phyloP scores from a whole-genome alignment of 345 rosid genomes.

The Syzygium aqueum region DNA sequence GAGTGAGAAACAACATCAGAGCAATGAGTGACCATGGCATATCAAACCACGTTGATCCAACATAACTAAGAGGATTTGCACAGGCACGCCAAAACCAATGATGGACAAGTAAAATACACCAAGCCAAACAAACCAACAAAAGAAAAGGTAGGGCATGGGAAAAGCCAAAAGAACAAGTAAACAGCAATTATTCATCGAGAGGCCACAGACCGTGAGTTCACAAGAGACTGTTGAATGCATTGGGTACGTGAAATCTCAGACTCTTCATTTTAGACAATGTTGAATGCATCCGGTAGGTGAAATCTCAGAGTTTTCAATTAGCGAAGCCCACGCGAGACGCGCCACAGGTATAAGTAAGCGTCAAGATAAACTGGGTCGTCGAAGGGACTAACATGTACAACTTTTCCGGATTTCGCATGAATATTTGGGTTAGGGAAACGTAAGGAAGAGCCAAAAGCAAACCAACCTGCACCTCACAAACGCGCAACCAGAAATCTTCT shows the following conservation, averaged over 20 bases:
- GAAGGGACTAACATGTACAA: background rate
- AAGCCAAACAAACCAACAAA: background rate
- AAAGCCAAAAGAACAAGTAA: background rate
- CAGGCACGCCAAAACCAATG: background rate
- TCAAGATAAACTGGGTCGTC: slow-evolving; percentile 7
- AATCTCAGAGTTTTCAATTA: background rate
- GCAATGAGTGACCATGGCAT: background rate
- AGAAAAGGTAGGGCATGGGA: background rate
- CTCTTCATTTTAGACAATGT: background rate
- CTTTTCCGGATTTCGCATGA: background rate
- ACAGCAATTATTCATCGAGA: background rate
- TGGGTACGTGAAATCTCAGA: background rate
- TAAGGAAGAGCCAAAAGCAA: background rate
- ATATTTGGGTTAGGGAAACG: background rate
- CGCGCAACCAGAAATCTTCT: slow-evolving; percentile 29
- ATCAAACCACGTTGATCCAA: background rate
- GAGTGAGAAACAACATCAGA: background rate
- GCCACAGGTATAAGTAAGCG: background rate
- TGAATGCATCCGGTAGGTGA: background rate
- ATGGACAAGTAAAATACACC: background rate
- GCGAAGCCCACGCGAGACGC: background rate
- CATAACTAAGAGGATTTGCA: background rate
- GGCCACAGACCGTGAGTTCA: background rate
- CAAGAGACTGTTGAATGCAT: background rate
- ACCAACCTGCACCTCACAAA: slow-evolving; percentile 10